Evolutionary conservation across 176 grass and related monocot species (phyloP), one percentile per base, ranked within the genome.

Genomic region (Oryza australiensis): DNA sequence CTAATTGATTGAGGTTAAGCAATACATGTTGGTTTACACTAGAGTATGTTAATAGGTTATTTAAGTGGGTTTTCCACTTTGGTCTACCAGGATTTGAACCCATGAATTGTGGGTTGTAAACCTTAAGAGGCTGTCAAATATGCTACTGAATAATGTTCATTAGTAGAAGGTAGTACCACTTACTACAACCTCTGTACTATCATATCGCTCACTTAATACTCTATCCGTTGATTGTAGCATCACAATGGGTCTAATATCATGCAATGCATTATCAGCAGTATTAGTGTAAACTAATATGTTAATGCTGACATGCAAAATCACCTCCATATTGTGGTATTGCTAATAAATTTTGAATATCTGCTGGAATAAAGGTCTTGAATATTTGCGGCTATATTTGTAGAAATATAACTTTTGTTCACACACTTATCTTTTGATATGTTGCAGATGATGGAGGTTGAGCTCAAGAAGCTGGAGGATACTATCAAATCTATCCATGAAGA

Each of bases 401-500:
- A 60, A 57, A 60, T 60, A 60, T n/a, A 60, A 10, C 9, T 60
- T 59, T 11, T 13, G 15, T 53, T 70, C 23, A 41, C 15, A 16
- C 20, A 28, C 1, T 33, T 27, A 3, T 5, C 27, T 40, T 33
- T 33, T 64, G 82, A 5, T 76, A 40, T 66, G 64, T 74, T 37
- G 66, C 27, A 97, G 91, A 62, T 74, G 20, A 91, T 97, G 94
- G 86, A 89, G 75, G 13, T 89, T 46, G 91, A 93, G 37, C 86
- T 97, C 74, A 89, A 76, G 73, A 91, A 89, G 78, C 68, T 97
- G 74, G 88, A 89, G 74, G 88, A 91, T 85, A 88, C 71, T 20
- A 33, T 97, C 35, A 83, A 74, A 73, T 85, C 84, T 8, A 93
- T 93, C 76, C 88, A 93, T 73, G 91, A 93, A 62, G 88, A 97